Evolutionary conservation across 805 yeast genomes (phyloP), one percentile per base, ranked within the genome.

Genomic region (Candida alai): DNA sequence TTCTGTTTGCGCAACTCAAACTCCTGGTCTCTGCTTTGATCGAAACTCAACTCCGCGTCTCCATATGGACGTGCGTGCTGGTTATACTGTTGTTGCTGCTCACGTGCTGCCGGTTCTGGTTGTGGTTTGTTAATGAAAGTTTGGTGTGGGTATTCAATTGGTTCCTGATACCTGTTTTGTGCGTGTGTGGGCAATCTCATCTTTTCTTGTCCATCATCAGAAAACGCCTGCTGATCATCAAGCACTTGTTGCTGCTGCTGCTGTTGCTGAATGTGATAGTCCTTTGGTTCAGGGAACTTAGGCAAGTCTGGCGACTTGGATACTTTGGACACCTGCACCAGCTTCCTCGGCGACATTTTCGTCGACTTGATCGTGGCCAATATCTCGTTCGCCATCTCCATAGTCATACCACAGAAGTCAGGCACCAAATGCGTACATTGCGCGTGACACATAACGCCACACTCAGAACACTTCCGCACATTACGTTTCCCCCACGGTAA

Each of bases 381-480:
- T 42, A 93, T 87, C 58, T 83, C 84, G 52, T 87, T 88, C 3
- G 97, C 97, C 74, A 84, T 85, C 52, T 87, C 96, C 89, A 93
- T 87, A 2, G 96, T 75, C 95, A 93, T 90, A 38, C 98, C 98
- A 69, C 99, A 93, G 58, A 93, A 86, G 56, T 93, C 97, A 1
- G 99, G 99, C 15, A 93, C 97, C 49, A 89, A 68, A 52, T 88
- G 96, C 9, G 90, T 81, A 65, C 99, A 93, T 28, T 79, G 78
- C 3, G 93, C 75, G 54, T 93, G 99, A 51, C 96, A 90, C 82
- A 90, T 86, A 14, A 88, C 78, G 19, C 95, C 95, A 77, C 98
- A 93, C 46, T 84, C 93, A 4, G 83, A 67, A 70, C 98, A 90
- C 57, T 87, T 93, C 33, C 96, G 74, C 8, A 89, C 94, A 48